These are phyloP conservation scores for Candida krabiensis DNA, from an alignment of 805 yeast species.

Conservation along the genomic window DNA sequence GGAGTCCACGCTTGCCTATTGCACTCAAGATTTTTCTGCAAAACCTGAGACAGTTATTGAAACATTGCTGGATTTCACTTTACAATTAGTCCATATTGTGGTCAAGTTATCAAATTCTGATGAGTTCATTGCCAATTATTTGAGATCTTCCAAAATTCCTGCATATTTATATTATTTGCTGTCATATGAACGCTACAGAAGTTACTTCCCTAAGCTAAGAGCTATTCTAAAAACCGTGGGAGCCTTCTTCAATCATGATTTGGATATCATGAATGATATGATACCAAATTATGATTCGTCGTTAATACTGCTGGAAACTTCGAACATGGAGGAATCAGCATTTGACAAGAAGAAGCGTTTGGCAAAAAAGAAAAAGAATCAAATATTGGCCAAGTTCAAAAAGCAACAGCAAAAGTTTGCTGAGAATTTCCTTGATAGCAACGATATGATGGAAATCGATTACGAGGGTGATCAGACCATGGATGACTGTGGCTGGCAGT, in stretches of 20 bases:
- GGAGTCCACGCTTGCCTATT: conserved; percentile 46
- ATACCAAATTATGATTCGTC: conserved; percentile 34
- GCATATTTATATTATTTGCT: conserved; percentile 41
- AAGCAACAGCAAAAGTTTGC: conserved; percentile 78
- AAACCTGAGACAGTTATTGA: conserved; percentile 41
- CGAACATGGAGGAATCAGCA: conserved; percentile 35
- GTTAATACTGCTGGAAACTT: conserved; percentile 7
- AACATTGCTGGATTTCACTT: conserved; percentile 51
- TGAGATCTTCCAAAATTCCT: conserved; percentile 17
- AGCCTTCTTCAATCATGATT: conserved; percentile 16
- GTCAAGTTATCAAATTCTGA: conserved; percentile 38
- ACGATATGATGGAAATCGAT: conserved; percentile 40
- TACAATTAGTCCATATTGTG: conserved; percentile 72
- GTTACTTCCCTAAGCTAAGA: conserved; percentile 55
- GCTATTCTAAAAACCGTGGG: conserved; percentile 43
- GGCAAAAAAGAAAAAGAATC: conserved; percentile 70
- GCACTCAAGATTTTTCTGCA: conserved; percentile 12
- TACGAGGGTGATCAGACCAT: conserved; percentile 39
- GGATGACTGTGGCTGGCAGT: conserved; percentile 54
- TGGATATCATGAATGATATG: conserved; percentile 34
- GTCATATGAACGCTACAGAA: conserved; percentile 38
- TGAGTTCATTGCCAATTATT: conserved; percentile 14
- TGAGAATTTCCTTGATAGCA: conserved; percentile 36
- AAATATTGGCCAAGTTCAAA: conserved; percentile 74
- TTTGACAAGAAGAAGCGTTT: conserved; percentile 59